Base-by-base conservation (phyloP, 176 grass and related monocot genomes). In the Miscanthus lutarioriparius region DNA sequence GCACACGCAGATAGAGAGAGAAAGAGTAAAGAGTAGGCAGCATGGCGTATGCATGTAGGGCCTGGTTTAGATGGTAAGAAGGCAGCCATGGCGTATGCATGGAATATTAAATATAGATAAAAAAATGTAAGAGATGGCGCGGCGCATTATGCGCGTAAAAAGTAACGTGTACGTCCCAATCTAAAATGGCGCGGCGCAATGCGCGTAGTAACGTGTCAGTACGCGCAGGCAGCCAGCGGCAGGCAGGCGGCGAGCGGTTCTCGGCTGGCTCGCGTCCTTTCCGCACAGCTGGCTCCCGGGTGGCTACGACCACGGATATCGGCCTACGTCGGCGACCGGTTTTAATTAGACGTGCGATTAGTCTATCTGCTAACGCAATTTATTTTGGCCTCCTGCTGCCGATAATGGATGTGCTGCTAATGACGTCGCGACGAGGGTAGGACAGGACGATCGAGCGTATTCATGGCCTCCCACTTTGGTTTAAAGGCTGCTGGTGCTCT, bases 281-380 rank as follows among this genome's bases (percentile, higher is more conserved):
- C 26, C 9, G 4, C 63, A 83, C 85, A 89, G 70, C 88, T 91
- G 84, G 88, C 53, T 62, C 77, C 25, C n/a, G 72, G 78, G 20
- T 91, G 76, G 68, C 77, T 84, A 73, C 56, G 11, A 13, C 49
- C 13, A 63, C 74, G 47, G 41, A 43, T 73, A 40, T 23, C 23
- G 10, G 80, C 74, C 86, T 77, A 66, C 78, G 81, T 84, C 79
- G 28, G 72, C 54, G 76, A 79, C 61, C 64, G 0, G 77, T 10
- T 35, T 51, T 40, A 49, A 69, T 84, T 74, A 81, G 64, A 39
- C 81, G n/a, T 9, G 36, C 33, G 47, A 53, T 20, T 43, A 41
- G 36, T 8, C 36, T 62, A 5, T 59, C n/a, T 19, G 17, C 35
- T 39, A 39, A 69, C 35, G 6, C 35, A 8, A 72, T 8, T 45